Conservation (phyloP, 192 early-diverging fungal genomes). For the Podila verticillata region DNA sequence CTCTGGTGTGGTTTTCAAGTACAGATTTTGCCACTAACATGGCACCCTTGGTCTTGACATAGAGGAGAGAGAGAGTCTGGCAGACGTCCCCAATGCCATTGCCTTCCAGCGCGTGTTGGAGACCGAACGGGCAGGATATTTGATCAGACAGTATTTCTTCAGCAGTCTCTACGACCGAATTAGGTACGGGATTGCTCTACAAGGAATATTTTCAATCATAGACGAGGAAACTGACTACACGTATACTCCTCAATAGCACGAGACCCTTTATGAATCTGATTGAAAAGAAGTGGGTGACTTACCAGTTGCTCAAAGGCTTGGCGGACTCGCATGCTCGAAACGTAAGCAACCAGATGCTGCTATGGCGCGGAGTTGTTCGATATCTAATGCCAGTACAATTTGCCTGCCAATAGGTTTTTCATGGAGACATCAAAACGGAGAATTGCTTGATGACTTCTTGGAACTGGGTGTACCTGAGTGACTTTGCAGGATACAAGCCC, state of each 20-base stretch:
- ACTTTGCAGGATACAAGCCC: conserved; percentile 93
- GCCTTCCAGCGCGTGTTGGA: conserved; percentile 84
- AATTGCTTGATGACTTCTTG: conserved; percentile 95
- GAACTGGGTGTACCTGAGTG: conserved; percentile 93
- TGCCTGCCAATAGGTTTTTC: conserved; percentile 67
- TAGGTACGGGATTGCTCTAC: conserved; percentile 56
- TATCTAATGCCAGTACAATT: neutral
- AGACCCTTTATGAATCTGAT: conserved; percentile 87
- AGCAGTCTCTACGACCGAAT: conserved; percentile 97
- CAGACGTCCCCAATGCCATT: conserved; percentile 80
- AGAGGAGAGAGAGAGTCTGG: conserved; percentile 74
- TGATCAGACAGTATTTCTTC: conserved; percentile 89
- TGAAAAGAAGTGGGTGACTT: conserved; percentile 97
- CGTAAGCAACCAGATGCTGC: conserved; percentile 22
- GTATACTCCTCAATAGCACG: conserved; percentile 63
- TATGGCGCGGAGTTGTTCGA: neutral
- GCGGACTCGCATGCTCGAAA: conserved; percentile 78
- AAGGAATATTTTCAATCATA: too few relatives aligned
- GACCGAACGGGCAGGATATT: conserved; percentile 90
- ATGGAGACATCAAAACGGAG: conserved; percentile 97
- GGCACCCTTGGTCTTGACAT: neutral
- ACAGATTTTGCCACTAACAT: neutral
- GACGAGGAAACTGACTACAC: neutral
- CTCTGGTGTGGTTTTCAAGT: neutral
- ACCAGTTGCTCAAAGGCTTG: conserved; percentile 85